phyloP scores from a whole-genome alignment of 176 grass and related monocot genomes.

The Alopecurus myosuroides region DNA sequence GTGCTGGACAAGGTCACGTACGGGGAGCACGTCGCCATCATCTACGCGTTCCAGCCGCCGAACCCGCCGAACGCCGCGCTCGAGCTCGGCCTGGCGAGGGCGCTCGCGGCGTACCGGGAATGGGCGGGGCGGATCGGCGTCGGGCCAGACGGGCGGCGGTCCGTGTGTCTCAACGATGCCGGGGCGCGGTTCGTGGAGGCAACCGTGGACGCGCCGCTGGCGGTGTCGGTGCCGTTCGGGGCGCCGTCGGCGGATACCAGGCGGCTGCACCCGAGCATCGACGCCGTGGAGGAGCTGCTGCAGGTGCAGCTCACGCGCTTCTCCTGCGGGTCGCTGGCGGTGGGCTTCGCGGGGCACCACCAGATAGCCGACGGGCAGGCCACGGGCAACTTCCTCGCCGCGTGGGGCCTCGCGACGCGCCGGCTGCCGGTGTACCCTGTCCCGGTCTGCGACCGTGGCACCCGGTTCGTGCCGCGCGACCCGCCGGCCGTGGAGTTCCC shows the following conservation, averaged over 20 bases:
- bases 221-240: constrained; percentile 22
- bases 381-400: constrained; percentile 44
- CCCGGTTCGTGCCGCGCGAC: constrained; percentile 27
- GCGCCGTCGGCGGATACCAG: constrained; percentile 35
- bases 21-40: constrained; percentile 53
- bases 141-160: constrained; percentile 16
- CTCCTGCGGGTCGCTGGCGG: constrained; percentile 49
- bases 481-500: constrained; percentile 35
- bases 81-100: constrained; percentile 31
- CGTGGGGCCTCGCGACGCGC: constrained; percentile 53
- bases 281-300: constrained; percentile 35
- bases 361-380: constrained; percentile 56
- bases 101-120: constrained; percentile 49
- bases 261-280: constrained; percentile 41
- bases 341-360: constrained; percentile 44
- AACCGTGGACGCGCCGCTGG: constrained; percentile 40
- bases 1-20: constrained; percentile 67
- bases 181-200: constrained; percentile 57
- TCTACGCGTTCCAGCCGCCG: constrained; percentile 72
- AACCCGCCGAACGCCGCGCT: constrained; percentile 38
- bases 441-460: constrained; percentile 34
- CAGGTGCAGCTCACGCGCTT: constrained; percentile 70
- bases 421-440: background rate
- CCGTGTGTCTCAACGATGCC: constrained; percentile 45
- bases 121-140: constrained; percentile 40